A percentile compares a stretch with the other conserved stretches of the same genome.
phyloP scores from a whole-genome alignment of 1,284 basidiomycete genomes.

The Cutaneotrichosporon arboriforme region DNA sequence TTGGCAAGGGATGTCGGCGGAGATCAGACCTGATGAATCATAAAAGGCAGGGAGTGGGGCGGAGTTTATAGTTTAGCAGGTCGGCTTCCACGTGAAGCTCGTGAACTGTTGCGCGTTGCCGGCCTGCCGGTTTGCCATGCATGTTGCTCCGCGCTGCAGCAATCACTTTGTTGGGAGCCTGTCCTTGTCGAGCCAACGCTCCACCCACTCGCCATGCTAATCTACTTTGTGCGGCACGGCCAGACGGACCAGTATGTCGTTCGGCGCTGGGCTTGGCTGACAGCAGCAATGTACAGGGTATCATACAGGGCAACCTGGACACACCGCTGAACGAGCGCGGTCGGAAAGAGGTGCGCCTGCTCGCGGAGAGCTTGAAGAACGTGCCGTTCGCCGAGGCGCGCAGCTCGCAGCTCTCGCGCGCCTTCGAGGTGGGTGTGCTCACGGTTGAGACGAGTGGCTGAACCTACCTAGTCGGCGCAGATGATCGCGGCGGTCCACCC shows the following conservation, averaged over 20 bases:
- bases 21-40: too few relatives aligned
- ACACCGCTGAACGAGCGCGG: slow-evolving; percentile 43
- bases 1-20: too few relatives aligned
- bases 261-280: slow-evolving; percentile 1
- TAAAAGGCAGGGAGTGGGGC: too few relatives aligned
- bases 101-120: too few relatives aligned
- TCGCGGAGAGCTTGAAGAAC: slow-evolving; percentile 24
- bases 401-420: slow-evolving; percentile 33
- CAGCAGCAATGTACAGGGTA: slow-evolving; percentile 37
- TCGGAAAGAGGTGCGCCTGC: slow-evolving; percentile 24
- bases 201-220: slow-evolving; percentile 23
- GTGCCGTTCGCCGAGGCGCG: slow-evolving; percentile 27
- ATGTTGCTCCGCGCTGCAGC: too few relatives aligned
- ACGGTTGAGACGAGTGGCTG: neutral
- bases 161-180: too few relatives aligned
- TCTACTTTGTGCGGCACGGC: slow-evolving; percentile 41
- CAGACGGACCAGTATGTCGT: slow-evolving; percentile 43
- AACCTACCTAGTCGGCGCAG: slow-evolving; percentile 34
- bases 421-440: slow-evolving; percentile 30
- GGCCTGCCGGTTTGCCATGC: too few relatives aligned
- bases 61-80: too few relatives aligned
- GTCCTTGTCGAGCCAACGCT: too few relatives aligned
- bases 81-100: too few relatives aligned
- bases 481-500: slow-evolving; percentile 27
- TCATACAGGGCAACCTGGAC: slow-evolving; percentile 46